Conservation (phyloP, 2,329 filamentous ascomycete species). For the Escovopsis sp. region DNA sequence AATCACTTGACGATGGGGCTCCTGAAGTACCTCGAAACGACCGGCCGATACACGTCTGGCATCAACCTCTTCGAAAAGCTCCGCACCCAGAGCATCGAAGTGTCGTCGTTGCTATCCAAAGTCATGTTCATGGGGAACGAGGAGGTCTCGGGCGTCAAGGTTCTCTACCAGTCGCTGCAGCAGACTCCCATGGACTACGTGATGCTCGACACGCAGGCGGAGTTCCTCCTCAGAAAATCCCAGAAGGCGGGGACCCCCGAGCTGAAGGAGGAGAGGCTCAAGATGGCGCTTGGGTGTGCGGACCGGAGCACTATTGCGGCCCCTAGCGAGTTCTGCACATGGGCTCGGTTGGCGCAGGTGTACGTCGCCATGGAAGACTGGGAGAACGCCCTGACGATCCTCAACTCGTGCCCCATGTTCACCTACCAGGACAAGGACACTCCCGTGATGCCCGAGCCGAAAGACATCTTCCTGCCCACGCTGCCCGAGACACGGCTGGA, state of each 20-base stretch:
- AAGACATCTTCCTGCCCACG: constrained; percentile 73
- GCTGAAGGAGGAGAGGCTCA: constrained; percentile 51
- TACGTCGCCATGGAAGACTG: constrained; percentile 92
- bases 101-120: constrained; percentile 80
- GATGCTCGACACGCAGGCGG: constrained; percentile 84
- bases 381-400: constrained; percentile 85
- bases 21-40: constrained; percentile 88
- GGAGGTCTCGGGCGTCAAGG: constrained; percentile 84
- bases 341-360: constrained; percentile 84
- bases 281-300: constrained; percentile 81
- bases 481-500: constrained; percentile 81
- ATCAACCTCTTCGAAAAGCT: constrained; percentile 98
- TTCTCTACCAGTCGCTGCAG: constrained; percentile 77
- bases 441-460: constrained; percentile 84
- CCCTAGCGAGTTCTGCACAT: constrained; percentile 92
- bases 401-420: constrained; percentile 99
- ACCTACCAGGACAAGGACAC: constrained; percentile 98
- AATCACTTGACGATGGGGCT: constrained; percentile 93
- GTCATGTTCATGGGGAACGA: constrained; percentile 92
- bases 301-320: constrained; percentile 91
- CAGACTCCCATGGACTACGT: constrained; percentile 96
- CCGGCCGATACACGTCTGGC: constrained; percentile 82
- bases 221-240: constrained; percentile 81
- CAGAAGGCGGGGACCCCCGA: constrained; percentile 36
- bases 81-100: constrained; percentile 76